Percentiles rank a stretch among this genome's conserved stretches.
These are phyloP conservation scores for Pseudonitzschia delicatissima DNA, from an alignment of 108 stramenopile species.

Conservation along the genomic window DNA sequence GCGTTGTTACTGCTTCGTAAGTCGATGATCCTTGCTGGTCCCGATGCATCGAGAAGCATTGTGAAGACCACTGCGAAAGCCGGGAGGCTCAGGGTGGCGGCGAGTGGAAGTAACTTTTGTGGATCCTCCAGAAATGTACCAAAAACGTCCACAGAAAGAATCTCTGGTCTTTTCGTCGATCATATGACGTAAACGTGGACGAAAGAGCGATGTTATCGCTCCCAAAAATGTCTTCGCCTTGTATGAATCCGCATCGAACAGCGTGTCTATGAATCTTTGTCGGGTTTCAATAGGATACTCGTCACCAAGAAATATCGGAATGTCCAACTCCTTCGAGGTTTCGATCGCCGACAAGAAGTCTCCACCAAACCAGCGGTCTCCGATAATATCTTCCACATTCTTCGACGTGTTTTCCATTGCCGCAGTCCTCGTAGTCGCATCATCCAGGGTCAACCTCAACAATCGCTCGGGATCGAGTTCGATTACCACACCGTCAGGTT, in stretches of 20 bases:
- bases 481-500: constrained; percentile 53
- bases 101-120: constrained; percentile 41
- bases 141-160: constrained; percentile 29
- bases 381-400: background rate
- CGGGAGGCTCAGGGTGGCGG: constrained; percentile 34
- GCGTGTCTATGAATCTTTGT: constrained; percentile 23
- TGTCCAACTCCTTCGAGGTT: constrained; percentile 41
- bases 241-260: constrained; percentile 35
- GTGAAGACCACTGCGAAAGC: constrained; percentile 24
- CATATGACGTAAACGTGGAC: background rate
- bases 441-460: constrained; percentile 50
- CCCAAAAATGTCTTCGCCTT: constrained; percentile 24
- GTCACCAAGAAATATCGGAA: constrained; percentile 55
- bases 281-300: constrained; percentile 49
- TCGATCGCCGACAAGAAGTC: constrained; percentile 50
- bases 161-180: background rate
- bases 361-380: constrained; percentile 37
- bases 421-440: background rate
- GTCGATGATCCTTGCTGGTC: background rate
- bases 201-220: constrained; percentile 23
- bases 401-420: background rate
- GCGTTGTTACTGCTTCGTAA: constrained; percentile 14
- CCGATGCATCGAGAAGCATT: constrained; percentile 6
- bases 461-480: constrained; percentile 55
- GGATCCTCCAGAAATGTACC: constrained; percentile 44